A percentile compares a stretch with the other conserved stretches of the same genome.
These are phyloP conservation scores for Cynara cardunculus DNA, from an alignment of 129 eudicot genomes.

Conservation along the genomic window DNA sequence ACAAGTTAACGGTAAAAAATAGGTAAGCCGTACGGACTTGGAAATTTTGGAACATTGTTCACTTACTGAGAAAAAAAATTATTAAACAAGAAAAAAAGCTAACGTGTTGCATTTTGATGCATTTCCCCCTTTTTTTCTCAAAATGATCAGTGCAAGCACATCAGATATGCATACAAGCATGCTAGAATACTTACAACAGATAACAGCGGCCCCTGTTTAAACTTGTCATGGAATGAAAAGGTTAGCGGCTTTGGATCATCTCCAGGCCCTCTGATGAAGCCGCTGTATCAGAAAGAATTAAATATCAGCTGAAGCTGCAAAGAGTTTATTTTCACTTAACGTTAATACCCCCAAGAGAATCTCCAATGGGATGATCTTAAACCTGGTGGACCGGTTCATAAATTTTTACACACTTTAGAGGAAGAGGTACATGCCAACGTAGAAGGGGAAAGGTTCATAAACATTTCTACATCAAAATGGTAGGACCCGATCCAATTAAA, in stretches of 20 bases:
- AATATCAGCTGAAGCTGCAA: slow-evolving; percentile 14
- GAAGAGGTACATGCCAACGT: neutral
- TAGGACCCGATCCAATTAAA: neutral
- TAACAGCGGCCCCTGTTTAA: slow-evolving; percentile 86
- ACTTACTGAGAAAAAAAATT: neutral
- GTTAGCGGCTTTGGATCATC: slow-evolving; percentile 74
- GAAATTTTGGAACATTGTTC: neutral
- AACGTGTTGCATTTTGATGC: neutral
- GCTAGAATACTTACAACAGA: slow-evolving; percentile 67
- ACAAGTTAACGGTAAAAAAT: neutral
- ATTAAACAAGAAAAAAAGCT: neutral
- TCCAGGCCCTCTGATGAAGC: slow-evolving; percentile 98
- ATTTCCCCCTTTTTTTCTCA: neutral
- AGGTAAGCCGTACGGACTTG: neutral
- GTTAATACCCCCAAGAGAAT: neutral
- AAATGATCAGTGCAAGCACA: neutral
- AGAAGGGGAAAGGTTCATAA: no score
- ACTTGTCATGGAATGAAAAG: slow-evolving; percentile 85
- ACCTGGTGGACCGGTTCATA: neutral
- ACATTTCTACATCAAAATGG: neutral
- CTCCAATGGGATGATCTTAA: neutral
- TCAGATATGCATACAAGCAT: slow-evolving; percentile 2
- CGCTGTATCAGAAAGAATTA: slow-evolving; percentile 46
- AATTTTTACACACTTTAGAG: neutral
- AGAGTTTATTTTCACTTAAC: slow-evolving; percentile 7